Conservation (phyloP, 2,329 filamentous ascomycete genomes). For the Geosmithia morbida region DNA sequence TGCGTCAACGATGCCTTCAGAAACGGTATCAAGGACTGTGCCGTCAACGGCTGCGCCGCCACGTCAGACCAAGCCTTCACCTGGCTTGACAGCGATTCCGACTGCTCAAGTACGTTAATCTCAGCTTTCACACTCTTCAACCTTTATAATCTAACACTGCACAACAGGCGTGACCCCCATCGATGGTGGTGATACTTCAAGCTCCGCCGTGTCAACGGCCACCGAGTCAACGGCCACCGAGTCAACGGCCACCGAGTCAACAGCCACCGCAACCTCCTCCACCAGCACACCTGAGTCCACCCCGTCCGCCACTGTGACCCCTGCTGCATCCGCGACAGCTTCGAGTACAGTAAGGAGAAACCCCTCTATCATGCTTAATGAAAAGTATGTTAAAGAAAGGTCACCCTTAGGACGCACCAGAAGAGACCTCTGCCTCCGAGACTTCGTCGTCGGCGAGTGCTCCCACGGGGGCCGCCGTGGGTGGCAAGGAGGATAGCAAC, state of each 20-base stretch:
- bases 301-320: not conserved
- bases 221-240: not conserved
- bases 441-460: slow-evolving; percentile 1
- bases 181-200: not conserved
- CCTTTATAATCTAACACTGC: too few relatives aligned
- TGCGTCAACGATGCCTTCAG: slow-evolving; percentile 20
- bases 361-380: not conserved
- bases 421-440: not conserved
- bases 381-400: not conserved
- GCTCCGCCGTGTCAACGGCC: not conserved
- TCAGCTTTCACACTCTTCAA: too few relatives aligned
- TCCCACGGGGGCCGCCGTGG: slow-evolving; percentile 1
- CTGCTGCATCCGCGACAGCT: not conserved
- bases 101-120: not conserved
- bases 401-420: not conserved
- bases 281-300: slow-evolving; percentile 1
- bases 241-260: slow-evolving; percentile 1
- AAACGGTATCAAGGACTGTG: slow-evolving; percentile 25
- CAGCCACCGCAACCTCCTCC: slow-evolving; percentile 1
- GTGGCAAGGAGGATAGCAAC: slow-evolving; percentile 4
- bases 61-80: slow-evolving; percentile 7
- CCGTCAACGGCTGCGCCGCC: slow-evolving; percentile 12
- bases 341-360: not conserved
- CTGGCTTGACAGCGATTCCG: slow-evolving; percentile 3
- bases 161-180: not conserved